Evolutionary conservation across 169 alveolate genomes (phyloP).

Genomic region (Plasmodium knowlesi): DNA sequence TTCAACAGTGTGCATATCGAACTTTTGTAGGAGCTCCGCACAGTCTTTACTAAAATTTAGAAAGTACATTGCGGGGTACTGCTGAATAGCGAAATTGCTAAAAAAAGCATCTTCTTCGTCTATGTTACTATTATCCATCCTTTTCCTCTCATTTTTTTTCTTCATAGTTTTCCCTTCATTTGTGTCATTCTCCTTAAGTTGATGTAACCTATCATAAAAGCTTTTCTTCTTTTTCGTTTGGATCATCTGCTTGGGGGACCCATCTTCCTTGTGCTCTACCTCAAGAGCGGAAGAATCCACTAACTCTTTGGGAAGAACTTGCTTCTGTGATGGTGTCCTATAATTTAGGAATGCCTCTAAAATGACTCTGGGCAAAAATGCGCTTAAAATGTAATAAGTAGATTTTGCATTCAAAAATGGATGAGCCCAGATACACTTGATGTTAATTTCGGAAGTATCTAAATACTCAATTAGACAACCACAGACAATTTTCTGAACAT

Average conservation of each 20-base stretch:
- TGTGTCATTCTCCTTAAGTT: not conserved
- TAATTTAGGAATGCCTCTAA: conserved; percentile 82
- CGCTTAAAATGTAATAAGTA: conserved; percentile 80
- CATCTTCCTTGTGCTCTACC: not conserved
- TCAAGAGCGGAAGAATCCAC: not conserved
- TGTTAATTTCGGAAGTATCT: conserved; percentile 81
- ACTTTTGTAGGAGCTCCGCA: not conserved
- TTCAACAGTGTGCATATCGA: not conserved
- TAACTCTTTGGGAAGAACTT: conserved; percentile 52
- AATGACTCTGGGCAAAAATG: conserved; percentile 84
- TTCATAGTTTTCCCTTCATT: not conserved
- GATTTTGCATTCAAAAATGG: conserved; percentile 83
- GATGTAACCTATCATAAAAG: conserved; percentile 42
- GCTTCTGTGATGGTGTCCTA: conserved; percentile 29
- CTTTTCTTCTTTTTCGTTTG: conserved; percentile 15
- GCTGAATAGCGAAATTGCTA: conserved; percentile 22
- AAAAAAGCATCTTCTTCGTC: conserved; percentile 6
- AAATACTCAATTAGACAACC: conserved; percentile 85
- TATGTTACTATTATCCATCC: not conserved
- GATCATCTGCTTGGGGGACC: not conserved
- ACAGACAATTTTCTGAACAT: conserved; percentile 80
- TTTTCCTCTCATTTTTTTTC: not conserved
- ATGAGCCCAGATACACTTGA: conserved; percentile 85
- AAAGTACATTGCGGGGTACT: conserved; percentile 43
- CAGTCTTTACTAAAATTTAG: conserved; percentile 57